These are phyloP conservation scores for Hygrocybe coccinea DNA, from an alignment of 768 basidiomycete species.

Conservation along the genomic window DNA sequence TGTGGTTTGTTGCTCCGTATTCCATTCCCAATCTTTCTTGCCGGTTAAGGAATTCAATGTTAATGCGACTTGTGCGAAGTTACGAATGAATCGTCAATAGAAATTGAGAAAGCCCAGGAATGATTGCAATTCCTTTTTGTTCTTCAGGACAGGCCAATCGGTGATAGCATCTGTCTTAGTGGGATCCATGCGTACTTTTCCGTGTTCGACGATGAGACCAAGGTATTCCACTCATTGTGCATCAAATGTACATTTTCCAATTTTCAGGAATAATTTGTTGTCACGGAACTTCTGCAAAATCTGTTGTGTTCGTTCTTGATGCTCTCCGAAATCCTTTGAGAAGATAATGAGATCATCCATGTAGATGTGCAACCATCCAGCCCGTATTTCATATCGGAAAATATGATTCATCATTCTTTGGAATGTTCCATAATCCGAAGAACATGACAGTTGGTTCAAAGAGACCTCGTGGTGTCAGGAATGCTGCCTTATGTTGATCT, in stretches of 20 bases:
- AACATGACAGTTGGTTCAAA: slow-evolving; percentile 13
- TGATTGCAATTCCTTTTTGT: too few relatives aligned
- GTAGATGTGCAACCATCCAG: slow-evolving; percentile 33
- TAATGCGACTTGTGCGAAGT: slow-evolving; percentile 26
- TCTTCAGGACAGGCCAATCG: slow-evolving; percentile 27
- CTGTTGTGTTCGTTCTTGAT: slow-evolving; percentile 11
- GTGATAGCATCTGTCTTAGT: slow-evolving; percentile 27
- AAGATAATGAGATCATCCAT: slow-evolving; percentile 42
- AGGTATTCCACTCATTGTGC: slow-evolving; percentile 23
- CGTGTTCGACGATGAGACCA: slow-evolving; percentile 15
- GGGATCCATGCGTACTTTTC: slow-evolving; percentile 27
- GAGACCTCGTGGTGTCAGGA: not conserved
- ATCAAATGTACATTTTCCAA: slow-evolving; percentile 35
- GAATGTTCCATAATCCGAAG: slow-evolving; percentile 20
- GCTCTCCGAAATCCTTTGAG: slow-evolving; percentile 13
- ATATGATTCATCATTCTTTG: slow-evolving; percentile 12
- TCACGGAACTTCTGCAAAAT: slow-evolving; percentile 26
- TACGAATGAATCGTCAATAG: slow-evolving; percentile 30
- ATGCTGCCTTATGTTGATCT: not conserved
- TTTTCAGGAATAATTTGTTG: slow-evolving; percentile 32
- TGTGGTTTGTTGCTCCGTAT: slow-evolving; percentile 7
- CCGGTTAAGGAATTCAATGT: slow-evolving; percentile 22
- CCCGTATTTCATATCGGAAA: slow-evolving; percentile 21
- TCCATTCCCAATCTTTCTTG: slow-evolving; percentile 21
- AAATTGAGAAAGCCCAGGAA: too few relatives aligned